Conservation (phyloP, 2,329 filamentous ascomycete genomes). For the Penicillium vulpinum region DNA sequence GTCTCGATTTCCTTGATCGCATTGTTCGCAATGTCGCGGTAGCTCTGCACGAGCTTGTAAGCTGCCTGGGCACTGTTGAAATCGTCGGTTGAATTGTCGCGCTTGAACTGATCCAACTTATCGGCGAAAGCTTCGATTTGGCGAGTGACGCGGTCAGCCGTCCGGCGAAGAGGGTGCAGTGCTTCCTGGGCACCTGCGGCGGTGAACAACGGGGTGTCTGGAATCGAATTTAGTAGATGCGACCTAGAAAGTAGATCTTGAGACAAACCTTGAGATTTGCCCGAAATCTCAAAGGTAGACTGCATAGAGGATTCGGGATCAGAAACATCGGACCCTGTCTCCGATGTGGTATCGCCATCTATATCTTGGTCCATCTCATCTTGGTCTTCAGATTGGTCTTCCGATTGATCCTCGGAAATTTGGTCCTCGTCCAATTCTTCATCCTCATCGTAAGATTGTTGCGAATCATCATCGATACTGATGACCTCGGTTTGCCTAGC, state of each 20-base stretch:
- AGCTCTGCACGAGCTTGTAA: conserved; percentile 67
- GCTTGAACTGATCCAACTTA: conserved; percentile 73
- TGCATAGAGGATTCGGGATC: conserved; percentile 22
- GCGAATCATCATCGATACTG: conserved; percentile 41
- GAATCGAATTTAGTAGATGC: conserved; percentile 10
- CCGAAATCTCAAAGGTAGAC: conserved; percentile 12
- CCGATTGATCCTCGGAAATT: conserved; percentile 5
- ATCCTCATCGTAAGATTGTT: conserved; percentile 29
- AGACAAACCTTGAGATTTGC: conserved; percentile 19
- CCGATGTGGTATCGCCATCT: conserved; percentile 29
- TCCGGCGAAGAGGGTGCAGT: conserved; percentile 62
- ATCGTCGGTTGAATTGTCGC: conserved; percentile 47
- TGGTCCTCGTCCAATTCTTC: conserved; percentile 27
- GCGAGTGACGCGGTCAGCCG: conserved; percentile 68
- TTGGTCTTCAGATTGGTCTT: conserved; percentile 18
- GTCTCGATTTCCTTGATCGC: conserved; percentile 48
- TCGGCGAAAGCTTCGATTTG: conserved; percentile 88
- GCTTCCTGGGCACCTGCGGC: conserved; percentile 52
- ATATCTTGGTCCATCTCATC: conserved; percentile 31
- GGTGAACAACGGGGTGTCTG: conserved; percentile 42
- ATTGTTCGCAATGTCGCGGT: conserved; percentile 57
- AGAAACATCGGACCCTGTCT: conserved; percentile 32
- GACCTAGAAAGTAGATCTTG: not conserved
- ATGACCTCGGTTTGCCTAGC: conserved; percentile 39
- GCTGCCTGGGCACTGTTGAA: conserved; percentile 63